Percentiles rank a stretch among this genome's conserved stretches.
These are phyloP conservation scores for Daldinia loculata DNA, from an alignment of 495 filamentous ascomycete species.

Conservation along the genomic window DNA sequence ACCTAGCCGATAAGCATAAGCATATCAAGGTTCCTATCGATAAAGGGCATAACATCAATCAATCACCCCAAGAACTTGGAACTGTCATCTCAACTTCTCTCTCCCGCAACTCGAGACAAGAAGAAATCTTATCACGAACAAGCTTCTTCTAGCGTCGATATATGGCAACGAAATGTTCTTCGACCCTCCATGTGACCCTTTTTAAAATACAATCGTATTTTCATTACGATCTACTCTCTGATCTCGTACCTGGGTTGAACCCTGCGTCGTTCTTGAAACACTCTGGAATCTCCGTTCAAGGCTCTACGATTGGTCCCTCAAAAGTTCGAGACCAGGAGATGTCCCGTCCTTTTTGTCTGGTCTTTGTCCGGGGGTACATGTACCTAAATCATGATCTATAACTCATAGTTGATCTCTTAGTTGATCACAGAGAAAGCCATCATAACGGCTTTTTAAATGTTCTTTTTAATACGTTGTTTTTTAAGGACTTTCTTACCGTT, in stretches of 20 bases:
- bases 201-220: not conserved
- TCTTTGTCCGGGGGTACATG: constrained; percentile 4
- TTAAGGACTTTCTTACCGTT: not conserved
- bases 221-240: constrained; percentile 1
- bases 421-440: not conserved
- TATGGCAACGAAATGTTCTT: not conserved
- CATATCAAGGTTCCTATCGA: not conserved
- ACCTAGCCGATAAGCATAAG: not conserved
- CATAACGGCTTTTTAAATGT: not conserved
- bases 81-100: constrained; percentile 1
- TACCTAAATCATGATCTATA: not conserved
- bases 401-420: not conserved
- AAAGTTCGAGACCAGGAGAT: constrained; percentile 11
- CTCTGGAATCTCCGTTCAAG: constrained; percentile 13
- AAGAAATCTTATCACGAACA: not conserved
- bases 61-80: not conserved
- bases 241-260: constrained; percentile 20
- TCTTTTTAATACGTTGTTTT: not conserved
- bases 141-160: constrained; percentile 1
- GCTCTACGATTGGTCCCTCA: constrained; percentile 24
- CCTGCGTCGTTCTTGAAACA: constrained; percentile 40
- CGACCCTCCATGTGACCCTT: not conserved
- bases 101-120: not conserved
- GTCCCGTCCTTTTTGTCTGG: constrained; percentile 11
- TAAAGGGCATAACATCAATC: not conserved